Evolutionary conservation across 768 basidiomycete species (phyloP), one percentile per base, ranked within the genome.

Genomic region (Obba rivulosa): DNA sequence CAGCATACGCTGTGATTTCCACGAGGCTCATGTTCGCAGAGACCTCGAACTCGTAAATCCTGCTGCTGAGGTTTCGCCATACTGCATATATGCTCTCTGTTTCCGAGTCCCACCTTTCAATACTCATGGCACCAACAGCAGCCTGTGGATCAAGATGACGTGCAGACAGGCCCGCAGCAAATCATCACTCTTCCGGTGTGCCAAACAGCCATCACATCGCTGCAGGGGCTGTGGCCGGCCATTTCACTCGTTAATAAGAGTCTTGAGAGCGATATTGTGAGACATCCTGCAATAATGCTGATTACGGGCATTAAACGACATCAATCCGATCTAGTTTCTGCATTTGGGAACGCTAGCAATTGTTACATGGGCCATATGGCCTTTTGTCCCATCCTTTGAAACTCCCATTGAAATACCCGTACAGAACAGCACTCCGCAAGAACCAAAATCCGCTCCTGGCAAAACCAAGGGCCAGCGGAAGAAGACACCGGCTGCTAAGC

Each of bases 161-260:
- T 45, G 20, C n/a, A 31, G 2, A 47, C 36, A 22, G 49, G 51
- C n/a, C 54, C 54, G 5, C 55, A 55, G 24, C 58, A 60, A 18
- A 45, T 57, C 10, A 60, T 63, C 37, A 60, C 55, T 4, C 36
- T 63, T 17, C 62, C 62, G 2, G 57, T 63, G 9, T 55, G 54
- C 39, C 55, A 58, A 13, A 63, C 61, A 34, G 57, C 62, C 3
- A 50, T 63, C 20, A 61, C 56, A 46, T 46, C 57, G 2, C 49
- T 63, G 10, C 60, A 60, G 41, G 62, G 58, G 20, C 44, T 61
- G 5, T 63, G 62, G 62, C 59, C 60, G 0, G 43, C 51, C 0
- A 28, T 63, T n/a, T 24, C 52, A 3, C 23, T 42, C 24, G 38
- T 61, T 43, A 40, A 54, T 18, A 40, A 45, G 10, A 11, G 8